Evolutionary conservation across 1,139 yeast genomes (phyloP).

Genomic region (Yamadazyma dendronema): DNA sequence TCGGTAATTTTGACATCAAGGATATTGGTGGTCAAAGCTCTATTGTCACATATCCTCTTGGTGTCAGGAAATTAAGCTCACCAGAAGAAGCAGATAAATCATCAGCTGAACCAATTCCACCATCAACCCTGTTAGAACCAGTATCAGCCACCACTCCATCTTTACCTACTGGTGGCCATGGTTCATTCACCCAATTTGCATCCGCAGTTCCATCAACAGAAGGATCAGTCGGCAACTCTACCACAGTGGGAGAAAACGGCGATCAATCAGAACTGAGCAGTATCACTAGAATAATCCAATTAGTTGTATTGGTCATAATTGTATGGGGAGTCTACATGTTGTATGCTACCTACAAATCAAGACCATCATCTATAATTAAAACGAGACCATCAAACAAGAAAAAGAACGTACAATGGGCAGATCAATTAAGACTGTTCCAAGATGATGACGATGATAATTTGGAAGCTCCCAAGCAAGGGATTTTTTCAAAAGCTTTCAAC

Average conservation of each 20-base stretch:
- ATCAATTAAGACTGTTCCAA: constrained; percentile 42
- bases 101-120: constrained; percentile 1
- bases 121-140: constrained; percentile 1
- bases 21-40: constrained; percentile 14
- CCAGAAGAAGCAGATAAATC: constrained; percentile 1
- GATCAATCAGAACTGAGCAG: constrained; percentile 10
- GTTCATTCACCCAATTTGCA: constrained; percentile 15
- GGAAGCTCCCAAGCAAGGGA: constrained; percentile 20
- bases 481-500: constrained; percentile 39
- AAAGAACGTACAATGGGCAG: constrained; percentile 62
- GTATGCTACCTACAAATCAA: constrained; percentile 35
- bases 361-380: constrained; percentile 46
- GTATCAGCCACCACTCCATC: constrained; percentile 4
- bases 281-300: constrained; percentile 41
- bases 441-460: constrained; percentile 23
- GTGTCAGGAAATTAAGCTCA: constrained; percentile 14
- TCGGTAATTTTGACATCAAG: constrained; percentile 30
- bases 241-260: constrained; percentile 4
- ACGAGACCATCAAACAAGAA: constrained; percentile 36
- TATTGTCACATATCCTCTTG: constrained; percentile 33
- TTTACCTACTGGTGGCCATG: constrained; percentile 2
- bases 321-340: constrained; percentile 45
- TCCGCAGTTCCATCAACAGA: constrained; percentile 10
- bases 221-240: neutral
- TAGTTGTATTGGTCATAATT: constrained; percentile 38